Evolutionary conservation across 768 basidiomycete species (phyloP), one percentile per base, ranked within the genome.

Genomic region (Tremella fuciformis): DNA sequence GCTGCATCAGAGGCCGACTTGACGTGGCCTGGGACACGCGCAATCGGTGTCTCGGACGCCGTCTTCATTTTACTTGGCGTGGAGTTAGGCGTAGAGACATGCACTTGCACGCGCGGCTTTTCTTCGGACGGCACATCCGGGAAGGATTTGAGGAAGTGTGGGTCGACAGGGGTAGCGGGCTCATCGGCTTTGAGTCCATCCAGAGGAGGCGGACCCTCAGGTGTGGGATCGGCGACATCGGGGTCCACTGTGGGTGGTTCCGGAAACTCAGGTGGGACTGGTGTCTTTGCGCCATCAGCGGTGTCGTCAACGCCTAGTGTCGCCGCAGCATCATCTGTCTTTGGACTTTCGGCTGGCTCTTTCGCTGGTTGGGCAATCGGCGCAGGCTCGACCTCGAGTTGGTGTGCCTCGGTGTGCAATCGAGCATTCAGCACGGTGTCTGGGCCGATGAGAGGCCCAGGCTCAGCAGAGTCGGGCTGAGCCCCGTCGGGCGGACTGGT

Each of bases 61-160:
- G 42, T 46, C 34, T 22, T 41, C 25, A 22, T 42, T 53, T 22
- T 49, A 4, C 18, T 58, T 4, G 69, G 69, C 0, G 66, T 66
- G 2, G 51, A 49, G 8, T 34, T 38, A 18, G 69, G 66, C 1
- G 70, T 57, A 3, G 63, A 60, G 25, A 73, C 66, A 49, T 70
- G 69, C 3, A 73, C 65, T 42, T 73, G 50, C 15, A 73, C 69
- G 29, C 71, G 55, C 4, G 69, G 69, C 47, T 69, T 66, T 25
- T 63, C 65, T 37, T 69, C 69, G 47, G 70, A 69, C 34, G 71
- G 71, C 4, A 73, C 71, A 26, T 64, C 66, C 1, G 71, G 71
- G 63, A 73, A 73, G 2, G 59, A 55, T 24, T 65, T 64, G 34
- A 70, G 34, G 39, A 70, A 56, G 7, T 42, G 21, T 1, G 64